Evolutionary conservation across 139 green algal genomes (phyloP), one percentile per base, ranked within the genome.

Genomic region (Nannochloris sp.): DNA sequence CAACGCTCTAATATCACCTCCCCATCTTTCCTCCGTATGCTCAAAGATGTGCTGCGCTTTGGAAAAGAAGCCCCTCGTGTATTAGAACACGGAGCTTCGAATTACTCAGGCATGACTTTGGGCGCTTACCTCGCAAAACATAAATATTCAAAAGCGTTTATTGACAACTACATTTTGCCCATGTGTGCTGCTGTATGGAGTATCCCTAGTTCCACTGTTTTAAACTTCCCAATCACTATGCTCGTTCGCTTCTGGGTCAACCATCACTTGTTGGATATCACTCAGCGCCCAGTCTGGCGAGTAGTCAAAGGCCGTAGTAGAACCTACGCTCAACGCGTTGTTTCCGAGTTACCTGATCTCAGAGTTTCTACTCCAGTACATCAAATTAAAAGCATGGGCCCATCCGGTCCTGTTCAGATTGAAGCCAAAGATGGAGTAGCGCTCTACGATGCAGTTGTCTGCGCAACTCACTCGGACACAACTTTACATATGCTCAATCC

Each of bases 101-200:
- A 54, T 57, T 77, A 66, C 24, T 45, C 13, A 4, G 9, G 31
- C 31, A 73, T 73, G 47, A 61, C 82, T 0, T 70, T 97, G 33
- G 87, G 85, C 1, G 33, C 85, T 15, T 98, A 96, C 77, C 75
- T 98, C 10, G 6, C 48, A 2, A 15, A 61, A 24, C 39, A 87
- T 30, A 29, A 74, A 3, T 96, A 95, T 75, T 81, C 70, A 62
- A 7, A 79, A 0, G 51, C 46, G 27, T 96, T 97, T 76, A 71
- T 51, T 0, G 51, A 85, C 37, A 76, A 88, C 76, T 97, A 97
- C 59, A 66, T 97, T 35, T 61, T 95, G 54, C 93, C 93, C 39
- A 97, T 98, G 91, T 98, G 93, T 54, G 92, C 92, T 0, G 89
- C 91, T 12, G 92, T 98, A 5, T 98, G 93, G 93, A 95, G 84